Evolutionary conservation across 108 stramenopile species (phyloP).

Genomic region (Conticribra guillardii): DNA sequence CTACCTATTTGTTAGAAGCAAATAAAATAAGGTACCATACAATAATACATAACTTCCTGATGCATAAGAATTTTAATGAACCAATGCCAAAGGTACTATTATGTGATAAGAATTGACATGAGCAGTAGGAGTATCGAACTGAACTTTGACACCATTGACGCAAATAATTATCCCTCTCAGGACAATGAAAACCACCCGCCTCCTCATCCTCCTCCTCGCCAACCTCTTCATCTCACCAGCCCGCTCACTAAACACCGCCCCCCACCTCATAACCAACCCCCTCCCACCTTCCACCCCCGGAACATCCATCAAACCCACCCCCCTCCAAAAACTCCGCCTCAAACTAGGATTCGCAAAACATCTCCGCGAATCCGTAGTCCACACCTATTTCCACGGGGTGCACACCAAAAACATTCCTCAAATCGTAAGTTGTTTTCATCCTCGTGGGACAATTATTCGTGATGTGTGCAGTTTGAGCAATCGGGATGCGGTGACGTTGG

Average conservation of each 20-base stretch:
- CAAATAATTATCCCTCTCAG: no score
- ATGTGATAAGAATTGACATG: no score
- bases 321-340: background rate
- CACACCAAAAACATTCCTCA: slow-evolving; percentile 43
- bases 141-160: no score
- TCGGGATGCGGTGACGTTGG: slow-evolving; percentile 9
- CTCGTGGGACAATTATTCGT: slow-evolving; percentile 50
- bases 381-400: slow-evolving; percentile 66
- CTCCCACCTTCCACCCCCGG: background rate
- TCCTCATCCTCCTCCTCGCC: background rate
- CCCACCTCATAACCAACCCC: background rate
- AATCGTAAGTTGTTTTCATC: slow-evolving; percentile 56
- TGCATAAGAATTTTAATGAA: no score
- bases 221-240: background rate
- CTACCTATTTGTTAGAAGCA: no score
- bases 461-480: slow-evolving; percentile 58
- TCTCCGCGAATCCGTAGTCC: slow-evolving; percentile 51
- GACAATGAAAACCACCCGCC: no score
- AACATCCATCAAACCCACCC: background rate
- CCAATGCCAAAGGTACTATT: no score
- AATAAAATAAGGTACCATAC: no score
- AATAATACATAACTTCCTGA: no score
- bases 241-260: background rate
- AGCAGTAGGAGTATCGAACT: no score
- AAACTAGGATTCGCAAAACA: background rate